Base-by-base conservation (phyloP, 345 rosid species). In the Microcos paniculata region DNA sequence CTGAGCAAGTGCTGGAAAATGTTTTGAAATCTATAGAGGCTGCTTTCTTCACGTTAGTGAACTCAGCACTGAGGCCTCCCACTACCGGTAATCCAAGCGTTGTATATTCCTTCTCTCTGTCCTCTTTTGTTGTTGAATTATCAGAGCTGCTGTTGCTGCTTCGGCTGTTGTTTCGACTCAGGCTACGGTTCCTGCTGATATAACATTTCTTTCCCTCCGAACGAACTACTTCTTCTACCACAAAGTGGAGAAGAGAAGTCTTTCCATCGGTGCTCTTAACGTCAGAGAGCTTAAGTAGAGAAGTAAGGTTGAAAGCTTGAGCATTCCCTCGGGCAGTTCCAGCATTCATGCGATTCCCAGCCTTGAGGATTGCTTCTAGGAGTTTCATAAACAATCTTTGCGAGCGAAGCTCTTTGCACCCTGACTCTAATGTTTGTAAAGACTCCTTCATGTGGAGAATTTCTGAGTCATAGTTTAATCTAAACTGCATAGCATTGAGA, bases 241-340 rank as follows among this genome's bases (percentile, higher is more conserved):
- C 96, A 66, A 96, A 96, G 85, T 91, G 90, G 43, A 96, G 98
- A 74, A 93, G 51, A 26, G 94, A 89, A 6, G 94, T 90, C 71
- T 92, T 93, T 15, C 94, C 96, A 67, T 90, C 97, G 0, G 86
- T 75, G 83, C 97, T 90, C 62, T 89, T 96, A 38, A 96, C 98
- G 40, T 96, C 98, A 0, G 98, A 87, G 26, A 93, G 92, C 76
- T 96, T 96, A 70, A 84, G 80, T 15, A 96, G 89, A 18, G 97
- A 82, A 43, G 81, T 87, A 21, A 93, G 90, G 33, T 90, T 84
- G 80, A 93, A 96, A 21, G 98, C 99, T 45, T 86, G 92, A 2
- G 99, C 99, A 76, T 93, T 85, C 26, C 98, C 99, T 81, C 99
- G 74, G 13, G 92, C 78, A 23, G 98, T 96, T 57, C 99, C 97